A percentile compares a stretch with the other conserved stretches of the same genome.
Conservation (phyloP, 2,329 filamentous ascomycete genomes). For the Colletotrichum filicis region DNA sequence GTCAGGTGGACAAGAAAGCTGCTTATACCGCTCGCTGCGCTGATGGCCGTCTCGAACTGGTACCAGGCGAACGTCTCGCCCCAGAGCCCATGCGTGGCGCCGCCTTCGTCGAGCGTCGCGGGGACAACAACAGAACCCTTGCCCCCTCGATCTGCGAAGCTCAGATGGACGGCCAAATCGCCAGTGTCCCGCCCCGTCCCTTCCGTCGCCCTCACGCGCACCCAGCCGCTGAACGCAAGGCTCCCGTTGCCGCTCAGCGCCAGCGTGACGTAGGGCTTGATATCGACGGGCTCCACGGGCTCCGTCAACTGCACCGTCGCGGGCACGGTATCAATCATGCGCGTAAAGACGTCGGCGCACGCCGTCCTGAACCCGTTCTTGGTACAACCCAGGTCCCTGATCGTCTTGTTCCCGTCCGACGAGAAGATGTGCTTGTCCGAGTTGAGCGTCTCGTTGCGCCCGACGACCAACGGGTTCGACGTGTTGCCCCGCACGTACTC, state of each 20-base stretch:
- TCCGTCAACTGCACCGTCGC: constrained; percentile 42
- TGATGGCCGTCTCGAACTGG: constrained; percentile 42
- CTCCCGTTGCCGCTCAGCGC: constrained; percentile 40
- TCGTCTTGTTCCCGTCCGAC: constrained; percentile 50
- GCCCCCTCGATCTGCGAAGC: constrained; percentile 31
- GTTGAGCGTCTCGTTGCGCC: constrained; percentile 38
- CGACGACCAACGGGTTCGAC: constrained; percentile 38
- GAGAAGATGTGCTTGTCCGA: constrained; percentile 39
- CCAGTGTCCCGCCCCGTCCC: constrained; percentile 27
- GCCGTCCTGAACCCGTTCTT: constrained; percentile 49
- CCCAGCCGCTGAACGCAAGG: constrained; percentile 40
- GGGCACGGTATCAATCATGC: constrained; percentile 50
- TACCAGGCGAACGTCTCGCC: constrained; percentile 43
- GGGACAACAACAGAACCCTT: constrained; percentile 17
- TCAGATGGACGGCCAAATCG: constrained; percentile 35
- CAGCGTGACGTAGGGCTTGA: constrained; percentile 45
- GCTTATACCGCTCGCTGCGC: constrained; percentile 41
- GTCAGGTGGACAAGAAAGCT: constrained; percentile 44
- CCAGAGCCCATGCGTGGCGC: constrained; percentile 39
- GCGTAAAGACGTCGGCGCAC: constrained; percentile 43
- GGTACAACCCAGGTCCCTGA: constrained; percentile 49
- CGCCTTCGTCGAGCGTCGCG: constrained; percentile 35
- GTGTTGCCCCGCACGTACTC: constrained; percentile 37
- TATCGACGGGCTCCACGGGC: constrained; percentile 42
- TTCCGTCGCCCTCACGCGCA: constrained; percentile 40